Conservation (phyloP, 2,329 filamentous ascomycete species). For the Fusarium sp. region DNA sequence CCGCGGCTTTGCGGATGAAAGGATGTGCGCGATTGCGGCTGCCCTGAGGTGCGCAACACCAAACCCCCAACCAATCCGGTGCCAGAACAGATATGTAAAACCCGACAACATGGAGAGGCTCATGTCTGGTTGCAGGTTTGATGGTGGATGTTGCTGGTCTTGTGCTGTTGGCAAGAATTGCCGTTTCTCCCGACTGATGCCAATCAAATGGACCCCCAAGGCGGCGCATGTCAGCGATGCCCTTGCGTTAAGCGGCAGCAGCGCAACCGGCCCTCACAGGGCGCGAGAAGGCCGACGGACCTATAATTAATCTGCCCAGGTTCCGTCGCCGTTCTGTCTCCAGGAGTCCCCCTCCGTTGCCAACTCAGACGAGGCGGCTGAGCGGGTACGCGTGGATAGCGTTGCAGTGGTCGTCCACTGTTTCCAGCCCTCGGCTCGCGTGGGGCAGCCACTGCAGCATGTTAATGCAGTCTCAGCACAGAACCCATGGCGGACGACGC, state of each 20-base stretch:
- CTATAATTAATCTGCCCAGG: slow-evolving; percentile 41
- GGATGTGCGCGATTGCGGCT: slow-evolving; percentile 25
- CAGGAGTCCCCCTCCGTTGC: slow-evolving; percentile 20
- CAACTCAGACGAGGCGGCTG: slow-evolving; percentile 31
- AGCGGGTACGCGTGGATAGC: slow-evolving; percentile 32
- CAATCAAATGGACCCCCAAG: slow-evolving; percentile 20
- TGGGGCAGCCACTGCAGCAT: slow-evolving; percentile 23
- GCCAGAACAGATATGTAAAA: neutral
- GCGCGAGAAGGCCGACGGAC: slow-evolving; percentile 21
- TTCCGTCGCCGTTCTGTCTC: slow-evolving; percentile 23
- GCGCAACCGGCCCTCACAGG: slow-evolving; percentile 7
- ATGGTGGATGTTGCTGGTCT: slow-evolving; percentile 16
- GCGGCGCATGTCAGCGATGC: slow-evolving; percentile 29
- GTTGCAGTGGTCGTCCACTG: slow-evolving; percentile 8
- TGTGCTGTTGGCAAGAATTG: slow-evolving; percentile 20
- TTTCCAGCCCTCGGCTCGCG: slow-evolving; percentile 23
- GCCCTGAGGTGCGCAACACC: neutral
- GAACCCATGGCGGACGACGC: slow-evolving; percentile 2
- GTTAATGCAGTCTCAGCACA: slow-evolving; percentile 5
- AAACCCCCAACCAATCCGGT: slow-evolving; percentile 14
- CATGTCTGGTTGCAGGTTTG: slow-evolving; percentile 4
- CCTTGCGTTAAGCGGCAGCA: slow-evolving; percentile 22
- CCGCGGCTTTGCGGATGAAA: slow-evolving; percentile 26
- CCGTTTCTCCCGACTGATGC: slow-evolving; percentile 38
- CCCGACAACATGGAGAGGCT: slow-evolving; percentile 11